Percentiles rank a stretch among this genome's conserved stretches.
Evolutionary conservation across 2,329 filamentous ascomycete genomes (phyloP).

Genomic region (Dactylonectria estremocensis): DNA sequence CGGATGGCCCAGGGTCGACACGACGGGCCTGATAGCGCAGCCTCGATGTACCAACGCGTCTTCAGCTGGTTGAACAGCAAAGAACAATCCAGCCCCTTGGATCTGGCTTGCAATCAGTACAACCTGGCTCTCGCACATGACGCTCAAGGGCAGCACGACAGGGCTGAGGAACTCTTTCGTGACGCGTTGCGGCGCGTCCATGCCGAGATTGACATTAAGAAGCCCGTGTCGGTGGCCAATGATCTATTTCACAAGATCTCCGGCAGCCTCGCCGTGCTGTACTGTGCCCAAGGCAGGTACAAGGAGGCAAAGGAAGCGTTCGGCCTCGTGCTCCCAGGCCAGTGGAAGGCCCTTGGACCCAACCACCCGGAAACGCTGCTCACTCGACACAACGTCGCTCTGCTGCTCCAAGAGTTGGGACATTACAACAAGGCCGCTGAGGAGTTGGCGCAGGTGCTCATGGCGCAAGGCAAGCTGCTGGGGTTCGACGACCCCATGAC

Average conservation of each 20-base stretch:
- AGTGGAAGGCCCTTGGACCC: slow-evolving; percentile 1
- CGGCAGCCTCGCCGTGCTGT: slow-evolving; percentile 7
- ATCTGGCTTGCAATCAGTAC: slow-evolving; percentile 11
- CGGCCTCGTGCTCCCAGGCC: background rate
- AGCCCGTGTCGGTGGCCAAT: background rate
- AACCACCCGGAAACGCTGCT: slow-evolving; percentile 25
- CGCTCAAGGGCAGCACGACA: background rate
- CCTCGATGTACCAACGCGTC: slow-evolving; percentile 14
- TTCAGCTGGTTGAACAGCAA: slow-evolving; percentile 9
- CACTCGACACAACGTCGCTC: slow-evolving; percentile 22
- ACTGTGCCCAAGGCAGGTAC: slow-evolving; percentile 7
- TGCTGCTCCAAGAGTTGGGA: slow-evolving; percentile 4
- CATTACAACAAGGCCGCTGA: background rate
- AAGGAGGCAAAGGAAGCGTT: slow-evolving; percentile 17
- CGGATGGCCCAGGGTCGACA: background rate
- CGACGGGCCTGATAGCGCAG: background rate
- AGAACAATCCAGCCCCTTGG: background rate
- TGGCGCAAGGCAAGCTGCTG: slow-evolving; percentile 2
- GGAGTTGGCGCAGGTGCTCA: slow-evolving; percentile 11
- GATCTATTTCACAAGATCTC: slow-evolving; percentile 14
- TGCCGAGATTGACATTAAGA: background rate
- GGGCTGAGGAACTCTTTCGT: slow-evolving; percentile 12
- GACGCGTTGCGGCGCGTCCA: background rate
- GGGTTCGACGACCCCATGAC: slow-evolving; percentile 6
- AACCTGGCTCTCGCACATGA: slow-evolving; percentile 20